Evolutionary conservation across 2,329 filamentous ascomycete species (phyloP), one percentile per base, ranked within the genome.

Genomic region (Pyrenophora seminiperda): DNA sequence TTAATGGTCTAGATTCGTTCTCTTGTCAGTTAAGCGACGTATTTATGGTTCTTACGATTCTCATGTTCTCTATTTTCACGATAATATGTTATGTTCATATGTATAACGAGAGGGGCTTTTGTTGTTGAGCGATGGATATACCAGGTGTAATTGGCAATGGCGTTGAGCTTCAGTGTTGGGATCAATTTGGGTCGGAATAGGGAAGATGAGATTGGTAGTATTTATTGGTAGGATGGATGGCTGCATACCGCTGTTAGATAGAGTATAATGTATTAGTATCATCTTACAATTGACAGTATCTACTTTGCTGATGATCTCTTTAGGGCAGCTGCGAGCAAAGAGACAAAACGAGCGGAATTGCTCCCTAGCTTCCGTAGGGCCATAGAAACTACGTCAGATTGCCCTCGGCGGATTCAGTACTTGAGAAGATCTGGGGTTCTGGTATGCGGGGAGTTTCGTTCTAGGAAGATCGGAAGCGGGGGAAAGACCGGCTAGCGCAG

Each of bases 381-480:
- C 29, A 29, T 17, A 7, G 17, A 14, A 33, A 38, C 7, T 22
- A 24, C 37, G 38, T 51, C 32, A 38, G 18, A 30, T 24, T 38
- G 24, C 20, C 9, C 30, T 33, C 1, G 17, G 14, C 27, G 34
- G 22, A 24, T 45, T 31, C 17, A 31, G 22, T 33, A 20, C 18
- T 41, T 15, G 22, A 47, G 14, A 45, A 57, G 53, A 62, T 56
- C 58, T 58, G 52, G 49, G 52, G 58, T 54, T 54, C 10, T 27
- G 9, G 24, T 11, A 27, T 27, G 24, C 24, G 24, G 24, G 24
- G 24, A 27, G 7, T 27, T 27, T 27, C 13, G 24, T 33, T 32
- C 49, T 15, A 18, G 27, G 49, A 43, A 42, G 31, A 34, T 45
- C 45, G 41, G 54, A 36, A 38, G 45, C 43, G 51, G 57, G 47